Evolutionary conservation across 2,329 filamentous ascomycete species (phyloP).

Genomic region (Blastomyces parvus): DNA sequence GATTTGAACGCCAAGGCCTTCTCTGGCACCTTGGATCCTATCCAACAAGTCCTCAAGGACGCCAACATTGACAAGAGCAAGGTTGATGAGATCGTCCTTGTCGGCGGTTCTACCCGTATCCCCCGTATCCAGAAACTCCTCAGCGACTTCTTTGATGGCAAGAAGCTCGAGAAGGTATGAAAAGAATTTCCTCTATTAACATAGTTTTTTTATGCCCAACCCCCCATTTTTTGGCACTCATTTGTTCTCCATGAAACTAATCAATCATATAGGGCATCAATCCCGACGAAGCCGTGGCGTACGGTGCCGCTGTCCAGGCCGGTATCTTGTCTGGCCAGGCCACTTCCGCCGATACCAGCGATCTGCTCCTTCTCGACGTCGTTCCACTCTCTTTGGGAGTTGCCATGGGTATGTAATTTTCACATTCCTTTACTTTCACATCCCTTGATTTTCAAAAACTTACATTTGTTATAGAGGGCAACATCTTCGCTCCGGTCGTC

Average conservation of each 20-base stretch:
- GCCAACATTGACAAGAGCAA: slow-evolving; percentile 75
- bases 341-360: slow-evolving; percentile 84
- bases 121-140: slow-evolving; percentile 98
- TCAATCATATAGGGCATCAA: slow-evolving; percentile 63
- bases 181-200: no score
- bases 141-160: slow-evolving; percentile 97
- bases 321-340: slow-evolving; percentile 98
- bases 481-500: slow-evolving; percentile 95
- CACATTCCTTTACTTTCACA: neutral
- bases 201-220: neutral
- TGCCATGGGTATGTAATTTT: slow-evolving; percentile 72
- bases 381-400: slow-evolving; percentile 95
- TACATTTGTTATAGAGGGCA: slow-evolving; percentile 51
- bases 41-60: slow-evolving; percentile 95
- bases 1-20: slow-evolving; percentile 96
- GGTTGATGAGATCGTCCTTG: slow-evolving; percentile 97
- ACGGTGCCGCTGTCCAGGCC: slow-evolving; percentile 79
- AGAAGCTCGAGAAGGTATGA: slow-evolving; percentile 89
- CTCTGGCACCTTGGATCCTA: slow-evolving; percentile 84
- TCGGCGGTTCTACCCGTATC: slow-evolving; percentile 98
- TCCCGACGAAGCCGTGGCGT: slow-evolving; percentile 97
- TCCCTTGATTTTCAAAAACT: neutral
- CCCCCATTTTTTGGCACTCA: neutral
- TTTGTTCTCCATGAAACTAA: slow-evolving; percentile 1
- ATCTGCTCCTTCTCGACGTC: slow-evolving; percentile 93